Evolutionary conservation across 257 asterid species (phyloP), one percentile per base, ranked within the genome.

Genomic region (Parsonsia alboflavescens): DNA sequence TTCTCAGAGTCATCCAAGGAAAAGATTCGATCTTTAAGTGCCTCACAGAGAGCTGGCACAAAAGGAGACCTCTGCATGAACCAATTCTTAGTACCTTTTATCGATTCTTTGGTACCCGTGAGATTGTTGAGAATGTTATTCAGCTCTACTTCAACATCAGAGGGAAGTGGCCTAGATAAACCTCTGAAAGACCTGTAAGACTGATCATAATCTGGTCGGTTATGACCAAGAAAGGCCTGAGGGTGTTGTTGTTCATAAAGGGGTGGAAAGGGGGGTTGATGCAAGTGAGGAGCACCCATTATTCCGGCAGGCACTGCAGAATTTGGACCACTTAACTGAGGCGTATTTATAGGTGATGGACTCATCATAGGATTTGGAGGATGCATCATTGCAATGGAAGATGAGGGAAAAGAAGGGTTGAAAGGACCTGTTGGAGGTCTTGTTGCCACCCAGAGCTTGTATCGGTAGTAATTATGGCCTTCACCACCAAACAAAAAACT

Each of bases 81-180:
- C 99, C 99, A 94, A 75, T 87, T 88, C 87, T 94, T 94, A 41
- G 99, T 97, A 80, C 97, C 88, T 87, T 92, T 94, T 64, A 94
- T 94, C 0, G 99, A 94, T 87, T 94, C 99, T 81, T 94, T 94
- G n/a, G 97, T 94, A 72, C 99, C 97, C 39, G 90, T 82, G 66
- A 94, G 96, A 82, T 44, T 90, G 84, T 82, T 94, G 71, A 94
- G 88, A 82, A 94, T 91, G 73, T 91, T 90, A 84, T 80, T 88
- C 75, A 94, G 82, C 90, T 94, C 99, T 86, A 90, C 86, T 78
- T 90, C 97, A 77, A 94, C 82, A 88, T 94, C 99, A 50, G 97
- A 78, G 57, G 99, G 99, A 82, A 94, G 93, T 4, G 93, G 92
- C 82, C 96, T 89, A 65, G 96, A 81, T 54, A 88, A 84, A 74